These are phyloP conservation scores for Hemileccinum rubropunctum DNA, from an alignment of 768 basidiomycete genomes.

Conservation along the genomic window DNA sequence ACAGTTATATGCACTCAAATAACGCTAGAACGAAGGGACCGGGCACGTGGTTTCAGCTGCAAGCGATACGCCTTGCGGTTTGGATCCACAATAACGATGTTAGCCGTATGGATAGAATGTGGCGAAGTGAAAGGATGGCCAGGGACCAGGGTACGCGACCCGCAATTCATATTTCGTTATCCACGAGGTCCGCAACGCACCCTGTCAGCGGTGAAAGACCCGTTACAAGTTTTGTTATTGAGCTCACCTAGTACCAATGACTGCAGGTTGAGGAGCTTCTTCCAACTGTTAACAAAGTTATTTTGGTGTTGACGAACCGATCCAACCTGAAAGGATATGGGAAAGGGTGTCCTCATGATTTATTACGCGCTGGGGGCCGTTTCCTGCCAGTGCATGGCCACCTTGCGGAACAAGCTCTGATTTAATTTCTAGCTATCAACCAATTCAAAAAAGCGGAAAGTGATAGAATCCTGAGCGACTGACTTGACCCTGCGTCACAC, in stretches of 20 bases:
- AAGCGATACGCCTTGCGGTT: neutral
- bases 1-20: conserved; percentile 3
- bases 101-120: conserved; percentile 2
- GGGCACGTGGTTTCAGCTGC: neutral
- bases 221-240: neutral
- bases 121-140: neutral
- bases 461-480: neutral
- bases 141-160: conserved; percentile 5
- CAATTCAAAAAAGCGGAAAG: neutral
- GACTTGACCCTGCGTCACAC: no score
- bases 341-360: neutral
- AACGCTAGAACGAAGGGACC: neutral
- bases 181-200: conserved; percentile 5
- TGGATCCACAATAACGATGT: neutral
- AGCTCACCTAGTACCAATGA: neutral
- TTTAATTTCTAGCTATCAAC: neutral
- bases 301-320: neutral
- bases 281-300: neutral
- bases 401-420: conserved; percentile 3
- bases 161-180: conserved; percentile 2
- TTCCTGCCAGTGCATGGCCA: neutral
- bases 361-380: no score
- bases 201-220: neutral
- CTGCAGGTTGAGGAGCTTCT: neutral
- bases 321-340: no score